These are phyloP conservation scores for Naganishia kalamii DNA, from an alignment of 768 basidiomycete species.

Conservation along the genomic window DNA sequence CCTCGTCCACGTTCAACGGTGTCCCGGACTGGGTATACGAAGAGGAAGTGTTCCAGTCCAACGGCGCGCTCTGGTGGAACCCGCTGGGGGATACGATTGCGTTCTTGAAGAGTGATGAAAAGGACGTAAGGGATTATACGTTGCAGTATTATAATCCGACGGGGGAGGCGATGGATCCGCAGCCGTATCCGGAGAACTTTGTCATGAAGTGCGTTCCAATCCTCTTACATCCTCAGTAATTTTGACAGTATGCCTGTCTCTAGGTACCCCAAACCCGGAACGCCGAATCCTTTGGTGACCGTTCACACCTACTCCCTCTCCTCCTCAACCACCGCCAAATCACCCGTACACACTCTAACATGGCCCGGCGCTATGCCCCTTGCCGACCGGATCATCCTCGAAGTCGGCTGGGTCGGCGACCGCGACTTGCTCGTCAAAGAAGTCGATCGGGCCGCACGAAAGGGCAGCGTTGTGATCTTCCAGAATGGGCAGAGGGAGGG, in stretches of 20 bases:
- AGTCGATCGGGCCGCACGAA: conserved; percentile 73
- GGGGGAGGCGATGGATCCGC: conserved; percentile 59
- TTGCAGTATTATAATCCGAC: conserved; percentile 91
- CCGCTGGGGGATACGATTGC: conserved; percentile 67
- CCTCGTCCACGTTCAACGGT: conserved; percentile 79
- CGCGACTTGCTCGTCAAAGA: conserved; percentile 73
- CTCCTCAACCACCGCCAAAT: not conserved
- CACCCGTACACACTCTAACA: conserved; percentile 22
- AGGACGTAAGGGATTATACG: conserved; percentile 72
- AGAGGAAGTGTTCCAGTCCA: conserved; percentile 56
- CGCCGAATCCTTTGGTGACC: conserved; percentile 67
- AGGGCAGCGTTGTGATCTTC: conserved; percentile 74
- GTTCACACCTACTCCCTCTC: conserved; percentile 67
- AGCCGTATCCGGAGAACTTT: conserved; percentile 60
- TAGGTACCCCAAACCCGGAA: conserved; percentile 49
- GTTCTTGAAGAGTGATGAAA: conserved; percentile 83
- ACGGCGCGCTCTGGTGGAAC: conserved; percentile 85
- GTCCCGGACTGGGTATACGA: conserved; percentile 85
- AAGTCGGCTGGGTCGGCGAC: conserved; percentile 82
- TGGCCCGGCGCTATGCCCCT: conserved; percentile 61
- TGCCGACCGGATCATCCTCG: conserved; percentile 65
- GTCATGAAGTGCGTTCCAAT: conserved; percentile 44
- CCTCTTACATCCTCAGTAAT: not conserved
- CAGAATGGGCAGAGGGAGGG: conserved; percentile 52
- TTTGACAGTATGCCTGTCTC: not conserved